phyloP scores from a whole-genome alignment of 257 asterid genomes.

The Jasminum sambac region DNA sequence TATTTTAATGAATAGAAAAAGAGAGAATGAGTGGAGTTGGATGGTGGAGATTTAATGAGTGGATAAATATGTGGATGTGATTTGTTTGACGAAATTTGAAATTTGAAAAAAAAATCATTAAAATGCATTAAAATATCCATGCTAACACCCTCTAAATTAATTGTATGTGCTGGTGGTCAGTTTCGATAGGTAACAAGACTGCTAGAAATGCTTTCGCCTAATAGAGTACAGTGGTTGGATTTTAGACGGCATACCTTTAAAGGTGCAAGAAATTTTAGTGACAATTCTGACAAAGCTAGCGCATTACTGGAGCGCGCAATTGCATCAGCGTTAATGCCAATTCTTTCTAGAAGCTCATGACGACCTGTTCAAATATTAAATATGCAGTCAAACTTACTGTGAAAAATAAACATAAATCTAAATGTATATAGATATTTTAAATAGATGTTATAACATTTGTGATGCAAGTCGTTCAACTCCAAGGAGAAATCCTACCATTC shows the following conservation, averaged over 20 bases:
- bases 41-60: too few relatives aligned
- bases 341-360: conserved; percentile 75
- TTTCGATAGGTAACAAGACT: too few relatives aligned
- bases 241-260: conserved; percentile 53
- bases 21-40: too few relatives aligned
- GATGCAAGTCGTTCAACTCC: neutral
- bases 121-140: too few relatives aligned
- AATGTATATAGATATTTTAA: neutral
- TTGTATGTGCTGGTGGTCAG: too few relatives aligned
- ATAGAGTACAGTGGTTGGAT: neutral
- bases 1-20: too few relatives aligned
- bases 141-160: too few relatives aligned
- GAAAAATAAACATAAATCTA: neutral
- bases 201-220: neutral
- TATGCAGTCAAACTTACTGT: neutral
- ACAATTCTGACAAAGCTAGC: conserved; percentile 72
- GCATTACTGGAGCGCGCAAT: conserved; percentile 76
- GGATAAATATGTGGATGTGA: too few relatives aligned
- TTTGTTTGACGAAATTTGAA: too few relatives aligned
- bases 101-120: too few relatives aligned
- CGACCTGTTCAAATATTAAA: conserved; percentile 58
- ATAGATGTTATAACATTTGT: neutral
- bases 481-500: neutral
- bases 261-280: conserved; percentile 83
- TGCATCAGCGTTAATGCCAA: conserved; percentile 74